A percentile compares a stretch with the other conserved stretches of the same genome.
Evolutionary conservation across 1,284 basidiomycete species (phyloP).

Genomic region (Puccinia triticina): DNA sequence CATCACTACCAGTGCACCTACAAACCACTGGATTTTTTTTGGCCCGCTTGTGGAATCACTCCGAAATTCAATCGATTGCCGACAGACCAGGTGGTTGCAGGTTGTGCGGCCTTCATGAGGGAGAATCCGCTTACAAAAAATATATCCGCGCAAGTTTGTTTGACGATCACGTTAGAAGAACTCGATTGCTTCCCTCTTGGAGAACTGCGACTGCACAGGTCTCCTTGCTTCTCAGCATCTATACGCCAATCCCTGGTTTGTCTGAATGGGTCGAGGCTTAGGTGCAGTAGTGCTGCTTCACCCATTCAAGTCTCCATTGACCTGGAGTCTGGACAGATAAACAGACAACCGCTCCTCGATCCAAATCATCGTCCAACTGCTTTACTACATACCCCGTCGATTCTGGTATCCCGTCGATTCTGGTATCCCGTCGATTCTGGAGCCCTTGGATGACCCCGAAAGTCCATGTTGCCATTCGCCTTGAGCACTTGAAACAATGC

Average conservation of each 20-base stretch:
- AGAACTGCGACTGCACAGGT: background rate
- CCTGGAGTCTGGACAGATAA: no score
- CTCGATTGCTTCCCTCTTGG: background rate
- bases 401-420: no score
- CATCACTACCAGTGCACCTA: background rate
- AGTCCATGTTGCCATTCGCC: constrained; percentile 99
- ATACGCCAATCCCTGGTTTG: no score
- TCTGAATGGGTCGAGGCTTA: no score
- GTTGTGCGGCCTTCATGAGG: constrained; percentile 1
- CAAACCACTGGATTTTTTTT: background rate
- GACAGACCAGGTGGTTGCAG: background rate
- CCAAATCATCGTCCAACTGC: no score
- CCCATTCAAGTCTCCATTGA: no score
- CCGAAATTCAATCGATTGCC: constrained; percentile 9
- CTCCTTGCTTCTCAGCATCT: no score
- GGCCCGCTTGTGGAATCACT: background rate
- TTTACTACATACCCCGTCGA: no score
- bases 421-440: no score
- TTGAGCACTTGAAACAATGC: constrained; percentile 96
- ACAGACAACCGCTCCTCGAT: no score
- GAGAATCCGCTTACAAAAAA: background rate
- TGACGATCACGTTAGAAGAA: background rate
- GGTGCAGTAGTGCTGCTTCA: no score
- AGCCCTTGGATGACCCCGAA: constrained; percentile 75
- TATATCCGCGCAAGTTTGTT: background rate